These are phyloP conservation scores for Galerina marginata DNA, from an alignment of 768 basidiomycete species.

Conservation along the genomic window DNA sequence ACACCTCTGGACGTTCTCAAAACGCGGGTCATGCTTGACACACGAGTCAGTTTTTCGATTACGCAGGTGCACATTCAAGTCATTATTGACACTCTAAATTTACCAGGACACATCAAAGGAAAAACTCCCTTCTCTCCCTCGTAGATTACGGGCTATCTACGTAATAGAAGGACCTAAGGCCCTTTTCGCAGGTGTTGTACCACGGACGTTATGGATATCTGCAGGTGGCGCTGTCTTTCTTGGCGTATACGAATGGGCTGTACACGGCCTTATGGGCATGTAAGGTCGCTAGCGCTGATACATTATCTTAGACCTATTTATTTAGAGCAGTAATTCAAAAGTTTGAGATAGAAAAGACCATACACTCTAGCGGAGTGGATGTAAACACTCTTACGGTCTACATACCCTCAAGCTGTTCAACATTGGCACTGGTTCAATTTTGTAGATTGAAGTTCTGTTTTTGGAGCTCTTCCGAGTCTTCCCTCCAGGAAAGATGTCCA, in stretches of 20 bases:
- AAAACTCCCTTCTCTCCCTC: slow-evolving; percentile 57
- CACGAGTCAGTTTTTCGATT: slow-evolving; percentile 57
- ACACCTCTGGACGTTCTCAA: slow-evolving; percentile 97
- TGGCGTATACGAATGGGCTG: slow-evolving; percentile 91
- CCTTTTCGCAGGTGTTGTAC: slow-evolving; percentile 86
- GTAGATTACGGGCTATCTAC: slow-evolving; percentile 71
- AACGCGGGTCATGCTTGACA: slow-evolving; percentile 95
- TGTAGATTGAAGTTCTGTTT: no score
- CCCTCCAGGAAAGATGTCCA: no score
- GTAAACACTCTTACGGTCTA: no score
- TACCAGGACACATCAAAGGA: slow-evolving; percentile 55
- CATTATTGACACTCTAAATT: neutral
- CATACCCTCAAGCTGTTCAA: no score
- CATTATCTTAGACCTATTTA: no score
- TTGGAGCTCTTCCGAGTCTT: no score
- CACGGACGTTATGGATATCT: slow-evolving; percentile 95
- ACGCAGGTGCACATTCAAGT: neutral
- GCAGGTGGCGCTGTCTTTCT: slow-evolving; percentile 96
- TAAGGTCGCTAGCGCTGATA: slow-evolving; percentile 3
- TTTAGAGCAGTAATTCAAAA: no score
- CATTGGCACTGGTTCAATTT: no score
- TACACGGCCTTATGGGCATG: slow-evolving; percentile 52
- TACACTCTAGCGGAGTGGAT: no score
- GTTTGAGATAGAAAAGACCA: no score
- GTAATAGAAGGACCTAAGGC: slow-evolving; percentile 70